These are phyloP conservation scores for Cyamopsis tetragonoloba DNA, from an alignment of 306 rosid species.

Conservation along the genomic window DNA sequence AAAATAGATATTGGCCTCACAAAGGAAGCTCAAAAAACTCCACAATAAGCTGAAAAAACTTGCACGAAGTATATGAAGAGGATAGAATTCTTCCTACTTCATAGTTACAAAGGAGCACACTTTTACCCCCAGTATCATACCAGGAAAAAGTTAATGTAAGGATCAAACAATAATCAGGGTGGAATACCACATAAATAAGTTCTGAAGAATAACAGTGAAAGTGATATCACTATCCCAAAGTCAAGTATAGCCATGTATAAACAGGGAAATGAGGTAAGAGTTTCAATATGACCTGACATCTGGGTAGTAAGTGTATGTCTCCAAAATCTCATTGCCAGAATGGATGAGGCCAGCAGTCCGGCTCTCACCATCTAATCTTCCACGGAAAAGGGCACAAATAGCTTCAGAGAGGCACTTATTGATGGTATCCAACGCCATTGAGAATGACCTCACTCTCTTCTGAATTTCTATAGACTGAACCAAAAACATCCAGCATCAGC, in stretches of 20 bases:
- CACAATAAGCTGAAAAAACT: no score
- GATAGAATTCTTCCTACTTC: no score
- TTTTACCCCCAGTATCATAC: neutral
- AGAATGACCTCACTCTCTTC: constrained; percentile 92
- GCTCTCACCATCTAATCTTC: constrained; percentile 94
- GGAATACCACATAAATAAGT: constrained; percentile 8
- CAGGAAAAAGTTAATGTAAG: neutral
- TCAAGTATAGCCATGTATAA: neutral
- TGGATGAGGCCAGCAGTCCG: constrained; percentile 79
- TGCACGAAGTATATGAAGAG: no score
- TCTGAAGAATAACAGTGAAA: constrained; percentile 1
- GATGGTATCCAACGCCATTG: constrained; percentile 88
- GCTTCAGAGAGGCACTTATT: constrained; percentile 97
- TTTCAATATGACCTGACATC: constrained; percentile 63
- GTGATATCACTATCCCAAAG: neutral
- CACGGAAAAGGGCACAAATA: constrained; percentile 82
- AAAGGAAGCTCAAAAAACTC: no score
- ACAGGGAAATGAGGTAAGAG: neutral
- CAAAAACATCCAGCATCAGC: constrained; percentile 8
- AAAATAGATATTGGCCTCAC: neutral
- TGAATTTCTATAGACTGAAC: constrained; percentile 88
- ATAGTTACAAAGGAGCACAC: neutral
- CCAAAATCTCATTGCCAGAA: constrained; percentile 94
- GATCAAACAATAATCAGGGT: neutral
- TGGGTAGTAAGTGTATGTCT: constrained; percentile 61